Percentiles rank a stretch among this genome's conserved stretches.
Evolutionary conservation across 2,329 filamentous ascomycete genomes (phyloP).

Genomic region (Fusarium globosum): DNA sequence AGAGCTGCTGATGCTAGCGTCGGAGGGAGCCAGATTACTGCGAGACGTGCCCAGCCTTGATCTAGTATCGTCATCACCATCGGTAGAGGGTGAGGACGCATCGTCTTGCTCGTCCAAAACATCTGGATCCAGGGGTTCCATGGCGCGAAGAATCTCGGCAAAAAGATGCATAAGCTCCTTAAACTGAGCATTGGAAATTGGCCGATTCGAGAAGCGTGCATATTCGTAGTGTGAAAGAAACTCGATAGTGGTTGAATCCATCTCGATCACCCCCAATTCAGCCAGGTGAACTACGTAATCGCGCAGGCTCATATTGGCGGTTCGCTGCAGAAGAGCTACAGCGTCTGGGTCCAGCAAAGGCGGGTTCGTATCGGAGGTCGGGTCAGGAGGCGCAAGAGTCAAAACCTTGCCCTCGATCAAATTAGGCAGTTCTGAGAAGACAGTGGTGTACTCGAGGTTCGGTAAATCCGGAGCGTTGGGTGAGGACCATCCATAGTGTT

Average conservation of each 20-base stretch:
- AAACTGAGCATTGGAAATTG: constrained; percentile 78
- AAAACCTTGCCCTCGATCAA: constrained; percentile 93
- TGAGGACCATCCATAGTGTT: constrained; percentile 89
- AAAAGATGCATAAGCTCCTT: constrained; percentile 85
- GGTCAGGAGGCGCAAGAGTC: constrained; percentile 76
- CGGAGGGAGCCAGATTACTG: constrained; percentile 45
- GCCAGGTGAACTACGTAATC: constrained; percentile 81
- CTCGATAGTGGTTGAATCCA: constrained; percentile 58
- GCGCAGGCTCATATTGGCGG: constrained; percentile 77
- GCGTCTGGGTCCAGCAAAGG: constrained; percentile 72
- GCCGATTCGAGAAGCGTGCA: constrained; percentile 81
- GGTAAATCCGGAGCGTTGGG: constrained; percentile 80
- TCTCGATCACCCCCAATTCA: constrained; percentile 69
- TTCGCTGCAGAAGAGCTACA: constrained; percentile 77
- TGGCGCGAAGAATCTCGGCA: constrained; percentile 80
- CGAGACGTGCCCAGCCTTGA: constrained; percentile 56
- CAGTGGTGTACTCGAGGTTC: constrained; percentile 83
- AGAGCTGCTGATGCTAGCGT: constrained; percentile 50
- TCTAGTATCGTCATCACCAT: constrained; percentile 58
- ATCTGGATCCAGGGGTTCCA: constrained; percentile 71
- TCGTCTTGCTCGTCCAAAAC: constrained; percentile 55
- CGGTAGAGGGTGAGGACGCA: constrained; percentile 51
- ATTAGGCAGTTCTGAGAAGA: constrained; percentile 86
- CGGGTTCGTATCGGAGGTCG: constrained; percentile 51
- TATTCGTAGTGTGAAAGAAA: constrained; percentile 86